These are phyloP conservation scores for Coemansia sp. DNA, from an alignment of 192 early-diverging fungal species.

Conservation along the genomic window DNA sequence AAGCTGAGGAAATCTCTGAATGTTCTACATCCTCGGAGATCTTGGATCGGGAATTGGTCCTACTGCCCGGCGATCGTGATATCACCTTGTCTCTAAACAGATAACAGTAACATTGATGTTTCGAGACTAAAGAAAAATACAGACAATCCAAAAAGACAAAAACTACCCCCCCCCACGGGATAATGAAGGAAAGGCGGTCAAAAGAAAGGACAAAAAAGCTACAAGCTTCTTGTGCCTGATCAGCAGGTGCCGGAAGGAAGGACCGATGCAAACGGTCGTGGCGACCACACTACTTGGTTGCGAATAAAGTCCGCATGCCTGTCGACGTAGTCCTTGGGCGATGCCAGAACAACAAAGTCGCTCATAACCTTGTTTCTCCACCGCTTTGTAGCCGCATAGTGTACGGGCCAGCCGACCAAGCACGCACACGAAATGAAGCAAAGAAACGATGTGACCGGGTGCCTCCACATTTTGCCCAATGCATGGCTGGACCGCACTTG, in stretches of 20 bases:
- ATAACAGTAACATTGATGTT: too few species aligned
- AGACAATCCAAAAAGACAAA: too few species aligned
- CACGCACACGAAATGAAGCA: conserved; percentile 46
- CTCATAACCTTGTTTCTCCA: conserved; percentile 49
- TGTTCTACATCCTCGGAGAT: too few species aligned
- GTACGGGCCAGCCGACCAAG: conserved; percentile 46
- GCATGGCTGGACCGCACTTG: conserved; percentile 24
- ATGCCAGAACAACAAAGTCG: conserved; percentile 47
- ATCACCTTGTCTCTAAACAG: too few species aligned
- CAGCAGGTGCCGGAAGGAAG: not conserved
- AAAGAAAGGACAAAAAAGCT: too few species aligned
- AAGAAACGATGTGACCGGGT: conserved; percentile 39
- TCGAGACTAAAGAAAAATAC: too few species aligned
- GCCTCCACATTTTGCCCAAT: conserved; percentile 29
- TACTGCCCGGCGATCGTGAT: too few species aligned
- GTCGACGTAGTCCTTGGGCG: conserved; percentile 40
- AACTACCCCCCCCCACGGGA: too few species aligned
- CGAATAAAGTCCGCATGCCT: conserved; percentile 39
- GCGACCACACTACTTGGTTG: conserved; percentile 42
- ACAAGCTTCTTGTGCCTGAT: not conserved
- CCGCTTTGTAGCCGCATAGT: conserved; percentile 20
- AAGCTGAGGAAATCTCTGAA: too few species aligned
- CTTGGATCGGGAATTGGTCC: too few species aligned
- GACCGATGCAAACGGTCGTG: not conserved
- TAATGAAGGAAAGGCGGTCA: too few species aligned